Conservation (phyloP, 495 filamentous ascomycete genomes). For the Tuber indicum region DNA sequence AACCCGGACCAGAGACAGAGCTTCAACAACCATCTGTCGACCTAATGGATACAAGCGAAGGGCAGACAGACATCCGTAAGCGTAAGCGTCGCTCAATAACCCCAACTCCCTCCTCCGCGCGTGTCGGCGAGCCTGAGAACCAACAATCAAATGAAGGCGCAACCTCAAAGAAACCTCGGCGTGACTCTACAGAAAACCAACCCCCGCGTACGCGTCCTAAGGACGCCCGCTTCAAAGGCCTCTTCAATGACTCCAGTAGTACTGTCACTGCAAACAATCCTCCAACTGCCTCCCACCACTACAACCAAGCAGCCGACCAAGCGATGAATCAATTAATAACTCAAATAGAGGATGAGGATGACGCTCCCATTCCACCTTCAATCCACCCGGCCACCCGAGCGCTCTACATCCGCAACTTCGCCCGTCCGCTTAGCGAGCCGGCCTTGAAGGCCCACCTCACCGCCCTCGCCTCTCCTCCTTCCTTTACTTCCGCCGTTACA, state of each 20-base stretch:
- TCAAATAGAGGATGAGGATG: constrained; percentile 29
- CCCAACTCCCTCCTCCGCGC: constrained; percentile 33
- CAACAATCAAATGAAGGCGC: constrained; percentile 8
- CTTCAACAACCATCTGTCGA: constrained; percentile 28
- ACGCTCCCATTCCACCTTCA: constrained; percentile 50
- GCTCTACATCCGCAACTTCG: constrained; percentile 85
- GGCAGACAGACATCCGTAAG: constrained; percentile 52
- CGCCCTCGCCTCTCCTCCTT: constrained; percentile 57
- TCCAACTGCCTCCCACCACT: constrained; percentile 28
- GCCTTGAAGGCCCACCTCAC: constrained; percentile 61
- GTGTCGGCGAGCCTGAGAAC: constrained; percentile 2
- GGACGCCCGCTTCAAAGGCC: constrained; percentile 52
- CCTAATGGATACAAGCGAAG: constrained; percentile 48
- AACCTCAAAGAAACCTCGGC: constrained; percentile 29
- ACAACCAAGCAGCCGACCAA: constrained; percentile 5
- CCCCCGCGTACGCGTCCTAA: constrained; percentile 25
- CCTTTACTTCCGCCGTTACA: constrained; percentile 29
- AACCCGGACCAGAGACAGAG: not conserved
- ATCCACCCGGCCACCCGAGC: constrained; percentile 76
- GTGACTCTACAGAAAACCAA: constrained; percentile 19
- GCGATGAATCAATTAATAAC: constrained; percentile 3
- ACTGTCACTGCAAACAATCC: constrained; percentile 1
- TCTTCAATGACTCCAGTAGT: constrained; percentile 46
- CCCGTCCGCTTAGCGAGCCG: constrained; percentile 69
- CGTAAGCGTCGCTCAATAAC: constrained; percentile 68